Evolutionary conservation across 2,329 filamentous ascomycete species (phyloP).

Genomic region (Septoria linicola): DNA sequence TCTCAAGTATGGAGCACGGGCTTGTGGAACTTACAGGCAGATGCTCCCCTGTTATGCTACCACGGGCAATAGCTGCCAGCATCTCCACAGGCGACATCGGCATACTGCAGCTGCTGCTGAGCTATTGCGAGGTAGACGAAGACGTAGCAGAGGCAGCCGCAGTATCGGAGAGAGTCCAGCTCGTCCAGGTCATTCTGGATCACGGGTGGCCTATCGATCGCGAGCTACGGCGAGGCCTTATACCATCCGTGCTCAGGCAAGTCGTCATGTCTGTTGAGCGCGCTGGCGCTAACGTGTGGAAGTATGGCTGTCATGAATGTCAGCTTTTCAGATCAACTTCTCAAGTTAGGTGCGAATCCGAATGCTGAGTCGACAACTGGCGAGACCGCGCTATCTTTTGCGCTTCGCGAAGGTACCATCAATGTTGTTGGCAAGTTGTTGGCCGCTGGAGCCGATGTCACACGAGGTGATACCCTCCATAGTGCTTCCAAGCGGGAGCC

Average conservation of each 20-base stretch:
- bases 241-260: slow-evolving; percentile 12
- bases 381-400: too few relatives aligned
- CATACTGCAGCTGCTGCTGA: background rate
- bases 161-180: background rate
- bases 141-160: slow-evolving; percentile 10
- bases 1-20: background rate
- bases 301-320: slow-evolving; percentile 4
- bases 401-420: too few relatives aligned
- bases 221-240: background rate
- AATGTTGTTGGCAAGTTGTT: too few relatives aligned
- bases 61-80: background rate
- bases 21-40: background rate
- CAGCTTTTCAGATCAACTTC: background rate
- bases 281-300: too few relatives aligned
- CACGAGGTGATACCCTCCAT: too few relatives aligned
- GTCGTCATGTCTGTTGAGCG: too few relatives aligned
- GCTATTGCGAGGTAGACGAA: slow-evolving; percentile 3
- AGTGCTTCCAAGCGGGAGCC: too few relatives aligned
- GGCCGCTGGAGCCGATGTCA: too few relatives aligned
- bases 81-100: slow-evolving; percentile 1
- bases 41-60: background rate
- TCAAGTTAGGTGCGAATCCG: slow-evolving; percentile 1
- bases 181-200: slow-evolving; percentile 2
- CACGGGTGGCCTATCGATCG: slow-evolving; percentile 6
- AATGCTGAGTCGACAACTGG: slow-evolving; percentile 7